phyloP scores from a whole-genome alignment of 2,329 filamentous ascomycete species.

The Aspergillus melleus region DNA sequence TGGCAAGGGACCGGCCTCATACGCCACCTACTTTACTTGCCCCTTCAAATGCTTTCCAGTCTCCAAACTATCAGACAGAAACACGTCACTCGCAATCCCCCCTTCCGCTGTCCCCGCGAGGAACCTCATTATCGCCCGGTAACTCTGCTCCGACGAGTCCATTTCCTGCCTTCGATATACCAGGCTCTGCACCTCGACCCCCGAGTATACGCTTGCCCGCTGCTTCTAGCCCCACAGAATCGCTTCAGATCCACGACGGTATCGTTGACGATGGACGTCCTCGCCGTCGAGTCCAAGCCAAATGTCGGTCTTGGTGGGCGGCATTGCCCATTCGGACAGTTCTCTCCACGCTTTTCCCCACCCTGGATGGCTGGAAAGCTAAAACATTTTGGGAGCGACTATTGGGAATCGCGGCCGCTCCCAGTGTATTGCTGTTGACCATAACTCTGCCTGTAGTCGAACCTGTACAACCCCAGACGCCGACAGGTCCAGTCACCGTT shows the following conservation, averaged over 20 bases:
- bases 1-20: constrained; percentile 22
- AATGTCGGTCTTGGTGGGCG: constrained; percentile 79
- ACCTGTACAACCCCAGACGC: constrained; percentile 55
- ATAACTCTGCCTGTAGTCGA: constrained; percentile 92
- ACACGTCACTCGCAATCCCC: constrained; percentile 24
- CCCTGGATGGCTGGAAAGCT: constrained; percentile 74
- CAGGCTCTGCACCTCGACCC: constrained; percentile 43
- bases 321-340: constrained; percentile 73
- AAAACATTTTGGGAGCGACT: constrained; percentile 85
- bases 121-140: constrained; percentile 17
- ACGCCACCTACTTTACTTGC: constrained; percentile 44
- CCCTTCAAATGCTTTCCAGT: constrained; percentile 41
- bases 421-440: constrained; percentile 85
- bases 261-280: constrained; percentile 43
- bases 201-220: constrained; percentile 58
- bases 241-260: constrained; percentile 28
- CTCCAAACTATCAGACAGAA: constrained; percentile 36
- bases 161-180: constrained; percentile 69
- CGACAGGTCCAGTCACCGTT: constrained; percentile 39
- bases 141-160: constrained; percentile 53
- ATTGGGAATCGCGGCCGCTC: constrained; percentile 78
- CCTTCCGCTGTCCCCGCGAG: constrained; percentile 31
- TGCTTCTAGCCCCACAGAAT: constrained; percentile 42
- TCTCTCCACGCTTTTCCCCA: constrained; percentile 78
- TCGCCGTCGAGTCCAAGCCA: constrained; percentile 47